phyloP scores from a whole-genome alignment of 2,329 filamentous ascomycete species.

The Ophiocordyceps camponoti-rufipedis region DNA sequence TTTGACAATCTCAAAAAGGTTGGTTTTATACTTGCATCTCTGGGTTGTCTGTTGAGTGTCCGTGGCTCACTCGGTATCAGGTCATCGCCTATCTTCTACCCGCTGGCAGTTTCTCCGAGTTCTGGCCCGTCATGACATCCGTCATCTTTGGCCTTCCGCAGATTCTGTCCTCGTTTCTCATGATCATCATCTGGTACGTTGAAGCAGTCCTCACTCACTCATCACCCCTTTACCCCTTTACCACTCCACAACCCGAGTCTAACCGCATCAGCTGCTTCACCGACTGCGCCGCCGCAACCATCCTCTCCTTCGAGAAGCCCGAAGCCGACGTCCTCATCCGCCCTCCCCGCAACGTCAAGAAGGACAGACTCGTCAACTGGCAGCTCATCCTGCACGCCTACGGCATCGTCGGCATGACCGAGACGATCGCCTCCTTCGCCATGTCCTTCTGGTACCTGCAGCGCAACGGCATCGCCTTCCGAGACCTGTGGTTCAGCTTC shows the following conservation, averaged over 20 bases:
- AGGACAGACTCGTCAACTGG: slow-evolving; percentile 56
- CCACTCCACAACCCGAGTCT: not conserved
- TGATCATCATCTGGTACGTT: slow-evolving; percentile 43
- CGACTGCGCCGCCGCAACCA: slow-evolving; percentile 55
- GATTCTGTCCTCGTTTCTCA: slow-evolving; percentile 54
- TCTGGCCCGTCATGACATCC: slow-evolving; percentile 59
- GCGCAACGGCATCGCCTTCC: slow-evolving; percentile 45
- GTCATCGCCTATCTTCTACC: slow-evolving; percentile 51
- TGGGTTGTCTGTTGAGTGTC: too few relatives aligned
- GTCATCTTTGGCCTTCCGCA: slow-evolving; percentile 57
- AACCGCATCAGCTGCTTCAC: slow-evolving; percentile 44
- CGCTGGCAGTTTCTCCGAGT: slow-evolving; percentile 56
- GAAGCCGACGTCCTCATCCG: slow-evolving; percentile 59
- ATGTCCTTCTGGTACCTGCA: slow-evolving; percentile 51
- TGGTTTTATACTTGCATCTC: not conserved
- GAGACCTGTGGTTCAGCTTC: slow-evolving; percentile 48
- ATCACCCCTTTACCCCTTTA: too few relatives aligned
- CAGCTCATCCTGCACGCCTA: slow-evolving; percentile 58
- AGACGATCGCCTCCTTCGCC: slow-evolving; percentile 40
- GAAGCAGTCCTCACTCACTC: too few relatives aligned
- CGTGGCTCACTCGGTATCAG: slow-evolving; percentile 1
- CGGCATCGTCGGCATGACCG: slow-evolving; percentile 46
- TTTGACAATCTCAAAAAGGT: slow-evolving; percentile 64
- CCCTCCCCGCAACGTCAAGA: slow-evolving; percentile 47
- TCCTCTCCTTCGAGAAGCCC: slow-evolving; percentile 58